Percentiles rank a stretch among this genome's conserved stretches.
Evolutionary conservation across 2,329 filamentous ascomycete species (phyloP).

Genomic region (Fusarium burgessii): DNA sequence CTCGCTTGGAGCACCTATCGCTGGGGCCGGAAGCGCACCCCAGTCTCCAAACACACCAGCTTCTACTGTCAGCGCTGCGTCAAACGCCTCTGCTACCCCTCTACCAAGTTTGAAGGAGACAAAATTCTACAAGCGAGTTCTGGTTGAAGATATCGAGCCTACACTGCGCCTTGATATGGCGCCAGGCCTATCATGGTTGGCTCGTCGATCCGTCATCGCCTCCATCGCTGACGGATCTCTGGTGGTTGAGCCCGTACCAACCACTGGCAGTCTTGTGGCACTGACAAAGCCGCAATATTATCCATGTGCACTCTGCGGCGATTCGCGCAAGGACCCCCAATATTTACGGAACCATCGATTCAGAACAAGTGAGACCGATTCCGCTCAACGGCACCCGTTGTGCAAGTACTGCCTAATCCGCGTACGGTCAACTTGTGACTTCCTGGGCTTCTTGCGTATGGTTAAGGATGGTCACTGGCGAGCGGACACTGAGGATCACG

Average conservation of each 20-base stretch:
- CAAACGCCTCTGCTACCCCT: conserved; percentile 50
- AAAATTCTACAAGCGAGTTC: conserved; percentile 90
- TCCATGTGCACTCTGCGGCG: conserved; percentile 90
- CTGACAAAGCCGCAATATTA: conserved; percentile 67
- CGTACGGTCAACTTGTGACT: conserved; percentile 90
- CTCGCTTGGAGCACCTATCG: conserved; percentile 65
- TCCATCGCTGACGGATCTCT: conserved; percentile 87
- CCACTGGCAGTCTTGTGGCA: conserved; percentile 63
- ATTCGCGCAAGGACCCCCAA: conserved; percentile 75
- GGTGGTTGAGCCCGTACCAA: conserved; percentile 87
- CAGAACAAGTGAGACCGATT: conserved; percentile 86
- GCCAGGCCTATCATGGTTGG: conserved; percentile 93
- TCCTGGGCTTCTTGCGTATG: conserved; percentile 90
- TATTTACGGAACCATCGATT: conserved; percentile 89
- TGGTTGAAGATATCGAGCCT: conserved; percentile 94
- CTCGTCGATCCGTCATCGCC: conserved; percentile 83
- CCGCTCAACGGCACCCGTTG: conserved; percentile 87
- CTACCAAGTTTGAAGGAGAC: conserved; percentile 83
- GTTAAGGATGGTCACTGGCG: conserved; percentile 94
- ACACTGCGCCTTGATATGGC: conserved; percentile 90
- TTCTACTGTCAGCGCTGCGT: conserved; percentile 62
- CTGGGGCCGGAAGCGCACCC: conserved; percentile 64
- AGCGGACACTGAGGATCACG: conserved; percentile 83
- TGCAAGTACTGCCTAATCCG: conserved; percentile 89
- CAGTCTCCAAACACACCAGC: conserved; percentile 70